phyloP scores from a whole-genome alignment of 2,329 filamentous ascomycete species.

The Fusarium graminum region DNA sequence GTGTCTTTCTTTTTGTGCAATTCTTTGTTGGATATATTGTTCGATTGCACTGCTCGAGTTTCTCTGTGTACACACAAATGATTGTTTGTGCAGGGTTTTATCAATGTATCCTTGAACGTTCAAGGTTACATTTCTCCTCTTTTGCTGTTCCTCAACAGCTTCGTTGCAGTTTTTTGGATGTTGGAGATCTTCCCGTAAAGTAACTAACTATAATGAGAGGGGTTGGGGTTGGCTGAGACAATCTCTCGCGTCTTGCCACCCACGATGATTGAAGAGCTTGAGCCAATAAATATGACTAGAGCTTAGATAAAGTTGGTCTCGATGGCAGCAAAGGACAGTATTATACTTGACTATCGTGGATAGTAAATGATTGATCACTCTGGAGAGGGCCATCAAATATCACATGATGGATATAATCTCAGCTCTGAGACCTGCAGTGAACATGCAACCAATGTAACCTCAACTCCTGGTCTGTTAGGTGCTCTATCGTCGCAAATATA shows the following conservation, averaged over 20 bases:
- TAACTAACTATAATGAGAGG: conserved; percentile 9
- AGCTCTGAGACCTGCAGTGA: conserved; percentile 13
- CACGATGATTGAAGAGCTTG: background rate
- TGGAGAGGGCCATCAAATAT: background rate
- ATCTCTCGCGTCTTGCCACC: background rate
- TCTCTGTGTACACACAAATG: conserved; percentile 8
- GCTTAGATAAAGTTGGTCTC: background rate
- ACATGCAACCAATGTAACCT: conserved; percentile 18
- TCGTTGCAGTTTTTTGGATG: conserved; percentile 24
- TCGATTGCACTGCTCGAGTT: conserved; percentile 9
- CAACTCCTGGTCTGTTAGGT: conserved; percentile 11
- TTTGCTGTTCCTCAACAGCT: conserved; percentile 14
- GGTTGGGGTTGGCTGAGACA: conserved; percentile 18
- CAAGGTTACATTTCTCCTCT: conserved; percentile 41
- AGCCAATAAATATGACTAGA: background rate
- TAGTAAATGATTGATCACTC: background rate
- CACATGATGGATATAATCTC: conserved; percentile 3
- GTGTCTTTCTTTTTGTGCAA: background rate
- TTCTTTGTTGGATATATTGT: background rate
- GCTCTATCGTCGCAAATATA: conserved; percentile 41
- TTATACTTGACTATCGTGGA: background rate
- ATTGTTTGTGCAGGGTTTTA: background rate
- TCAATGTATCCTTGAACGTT: background rate
- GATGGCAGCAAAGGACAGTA: no score
- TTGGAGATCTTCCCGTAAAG: conserved; percentile 3